Percentiles rank a stretch among this genome's conserved stretches.
Evolutionary conservation across 2,329 filamentous ascomycete genomes (phyloP).

Genomic region (Phialocephala sp.): DNA sequence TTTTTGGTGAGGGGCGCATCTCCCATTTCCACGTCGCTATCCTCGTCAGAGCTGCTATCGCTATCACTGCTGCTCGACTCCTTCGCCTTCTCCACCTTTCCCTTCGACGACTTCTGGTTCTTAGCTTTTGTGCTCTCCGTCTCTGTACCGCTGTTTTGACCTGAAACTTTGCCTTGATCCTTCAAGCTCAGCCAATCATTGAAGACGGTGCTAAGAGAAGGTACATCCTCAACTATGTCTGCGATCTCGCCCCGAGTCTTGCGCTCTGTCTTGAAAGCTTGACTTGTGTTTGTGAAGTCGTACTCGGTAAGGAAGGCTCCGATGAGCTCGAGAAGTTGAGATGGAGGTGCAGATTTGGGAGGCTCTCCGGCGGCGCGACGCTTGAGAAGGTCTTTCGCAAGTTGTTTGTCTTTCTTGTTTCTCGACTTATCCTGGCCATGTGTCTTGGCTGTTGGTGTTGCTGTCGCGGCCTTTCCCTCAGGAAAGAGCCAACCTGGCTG

Average conservation of each 20-base stretch:
- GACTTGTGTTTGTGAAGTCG: constrained; percentile 65
- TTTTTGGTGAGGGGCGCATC: constrained; percentile 43
- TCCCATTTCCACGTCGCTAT: constrained; percentile 44
- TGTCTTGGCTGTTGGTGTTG: constrained; percentile 19
- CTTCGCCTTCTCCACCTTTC: constrained; percentile 37
- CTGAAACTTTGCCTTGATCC: constrained; percentile 23
- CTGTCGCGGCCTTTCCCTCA: constrained; percentile 26
- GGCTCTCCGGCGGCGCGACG: constrained; percentile 34
- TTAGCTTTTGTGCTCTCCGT: constrained; percentile 25
- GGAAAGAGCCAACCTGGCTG: constrained; percentile 44
- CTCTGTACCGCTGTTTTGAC: constrained; percentile 12
- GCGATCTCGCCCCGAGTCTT: constrained; percentile 44
- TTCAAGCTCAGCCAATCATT: constrained; percentile 47
- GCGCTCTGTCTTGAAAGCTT: constrained; percentile 68
- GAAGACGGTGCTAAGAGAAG: constrained; percentile 45
- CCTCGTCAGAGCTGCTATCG: constrained; percentile 36
- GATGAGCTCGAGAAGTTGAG: constrained; percentile 70
- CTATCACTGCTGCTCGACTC: constrained; percentile 45
- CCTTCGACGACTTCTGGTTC: constrained; percentile 27
- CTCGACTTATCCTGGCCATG: constrained; percentile 30
- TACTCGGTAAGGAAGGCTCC: constrained; percentile 69
- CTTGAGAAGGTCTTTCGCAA: constrained; percentile 40
- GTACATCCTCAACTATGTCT: constrained; percentile 53
- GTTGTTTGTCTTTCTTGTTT: constrained; percentile 40
- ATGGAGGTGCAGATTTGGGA: constrained; percentile 51